phyloP scores from a whole-genome alignment of 2,329 filamentous ascomycete species.

The Aspergillus fructus region DNA sequence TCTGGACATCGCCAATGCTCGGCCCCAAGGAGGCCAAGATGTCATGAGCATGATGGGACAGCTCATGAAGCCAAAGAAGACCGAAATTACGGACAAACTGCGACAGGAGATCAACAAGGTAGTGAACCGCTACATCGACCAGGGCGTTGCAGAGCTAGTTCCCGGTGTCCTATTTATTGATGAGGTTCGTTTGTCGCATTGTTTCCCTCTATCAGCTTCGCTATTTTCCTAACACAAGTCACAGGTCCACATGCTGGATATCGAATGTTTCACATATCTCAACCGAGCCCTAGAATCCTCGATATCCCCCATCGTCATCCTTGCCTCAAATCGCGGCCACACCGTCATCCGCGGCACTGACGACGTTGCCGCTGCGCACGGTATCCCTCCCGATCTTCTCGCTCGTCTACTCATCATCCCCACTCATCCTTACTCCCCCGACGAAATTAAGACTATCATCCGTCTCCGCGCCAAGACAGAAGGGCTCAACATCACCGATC shows the following conservation, averaged over 20 bases:
- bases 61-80: slow-evolving; percentile 99
- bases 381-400: slow-evolving; percentile 89
- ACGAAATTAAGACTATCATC: slow-evolving; percentile 92
- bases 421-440: slow-evolving; percentile 80
- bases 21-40: slow-evolving; percentile 95
- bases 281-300: slow-evolving; percentile 95
- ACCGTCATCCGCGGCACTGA: slow-evolving; percentile 87
- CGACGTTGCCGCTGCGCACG: slow-evolving; percentile 78
- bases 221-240: slow-evolving; percentile 11
- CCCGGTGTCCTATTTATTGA: slow-evolving; percentile 98
- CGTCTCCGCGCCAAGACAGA: slow-evolving; percentile 80
- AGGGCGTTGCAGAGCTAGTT: slow-evolving; percentile 96
- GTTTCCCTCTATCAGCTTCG: slow-evolving; percentile 20
- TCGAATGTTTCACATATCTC: slow-evolving; percentile 98
- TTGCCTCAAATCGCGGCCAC: slow-evolving; percentile 94
- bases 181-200: slow-evolving; percentile 62
- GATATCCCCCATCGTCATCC: slow-evolving; percentile 94
- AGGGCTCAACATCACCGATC: slow-evolving; percentile 73
- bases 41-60: slow-evolving; percentile 99
- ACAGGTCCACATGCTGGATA: slow-evolving; percentile 97
- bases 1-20: slow-evolving; percentile 89
- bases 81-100: slow-evolving; percentile 97
- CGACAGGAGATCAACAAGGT: slow-evolving; percentile 98
- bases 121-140: slow-evolving; percentile 97
- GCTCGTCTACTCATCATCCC: slow-evolving; percentile 94